These are phyloP conservation scores for Opeltia flavorubescens DNA, from an alignment of 495 filamentous ascomycete species.

Conservation along the genomic window DNA sequence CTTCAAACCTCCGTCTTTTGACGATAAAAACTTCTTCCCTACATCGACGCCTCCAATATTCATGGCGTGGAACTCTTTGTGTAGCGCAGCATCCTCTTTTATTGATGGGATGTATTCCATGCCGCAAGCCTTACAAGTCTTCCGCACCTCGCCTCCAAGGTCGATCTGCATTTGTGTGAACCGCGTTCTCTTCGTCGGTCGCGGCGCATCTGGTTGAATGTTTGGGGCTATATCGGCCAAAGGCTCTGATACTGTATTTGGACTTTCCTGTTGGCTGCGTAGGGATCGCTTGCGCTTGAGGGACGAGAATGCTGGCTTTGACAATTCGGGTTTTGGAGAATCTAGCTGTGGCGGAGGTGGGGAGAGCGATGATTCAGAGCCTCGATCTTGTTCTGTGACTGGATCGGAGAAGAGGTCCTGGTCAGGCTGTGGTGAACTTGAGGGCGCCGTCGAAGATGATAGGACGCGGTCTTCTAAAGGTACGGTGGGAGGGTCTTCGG, in stretches of 20 bases:
- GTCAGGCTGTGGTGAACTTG: slow-evolving; percentile 35
- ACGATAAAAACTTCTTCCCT: slow-evolving; percentile 34
- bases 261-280: slow-evolving; percentile 21
- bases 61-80: slow-evolving; percentile 55
- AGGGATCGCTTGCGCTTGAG: slow-evolving; percentile 37
- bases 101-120: slow-evolving; percentile 63
- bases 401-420: slow-evolving; percentile 31
- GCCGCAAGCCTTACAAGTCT: slow-evolving; percentile 48
- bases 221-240: slow-evolving; percentile 38
- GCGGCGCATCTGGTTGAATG: slow-evolving; percentile 18
- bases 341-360: slow-evolving; percentile 39
- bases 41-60: slow-evolving; percentile 51
- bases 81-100: slow-evolving; percentile 46
- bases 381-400: slow-evolving; percentile 20
- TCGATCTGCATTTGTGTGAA: slow-evolving; percentile 56
- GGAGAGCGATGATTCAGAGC: slow-evolving; percentile 37
- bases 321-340: slow-evolving; percentile 40
- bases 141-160: slow-evolving; percentile 42
- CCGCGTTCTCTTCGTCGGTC: slow-evolving; percentile 22
- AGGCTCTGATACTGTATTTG: slow-evolving; percentile 14
- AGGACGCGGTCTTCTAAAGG: background rate
- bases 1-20: slow-evolving; percentile 27
- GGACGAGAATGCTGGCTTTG: slow-evolving; percentile 38
- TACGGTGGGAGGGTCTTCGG: background rate
- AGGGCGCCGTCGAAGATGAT: slow-evolving; percentile 30